Evolutionary conservation across 208 protist genomes (phyloP).

Genomic region (Acanthamoeba royreba): DNA sequence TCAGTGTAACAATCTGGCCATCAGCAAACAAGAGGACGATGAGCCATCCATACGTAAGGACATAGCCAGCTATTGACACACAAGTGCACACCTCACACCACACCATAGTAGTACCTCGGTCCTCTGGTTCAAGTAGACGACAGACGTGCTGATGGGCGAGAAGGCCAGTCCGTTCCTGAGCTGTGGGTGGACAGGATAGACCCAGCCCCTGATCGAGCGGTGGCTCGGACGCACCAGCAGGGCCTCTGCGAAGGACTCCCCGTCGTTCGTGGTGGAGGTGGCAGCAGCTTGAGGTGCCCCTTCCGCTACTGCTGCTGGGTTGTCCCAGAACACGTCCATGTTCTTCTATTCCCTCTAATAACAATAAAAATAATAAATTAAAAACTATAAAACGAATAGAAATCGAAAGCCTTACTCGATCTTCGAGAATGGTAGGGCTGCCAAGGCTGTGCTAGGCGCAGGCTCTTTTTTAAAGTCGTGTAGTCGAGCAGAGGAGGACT

Average conservation of each 20-base stretch:
- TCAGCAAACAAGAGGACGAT: background rate
- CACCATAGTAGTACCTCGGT: background rate
- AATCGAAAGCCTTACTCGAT: too few relatives aligned
- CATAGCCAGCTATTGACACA: too few relatives aligned
- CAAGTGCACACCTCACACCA: too few relatives aligned
- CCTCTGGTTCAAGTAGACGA: background rate
- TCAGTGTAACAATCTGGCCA: background rate
- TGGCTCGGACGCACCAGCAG: background rate
- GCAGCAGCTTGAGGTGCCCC: too few relatives aligned
- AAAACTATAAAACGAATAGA: background rate
- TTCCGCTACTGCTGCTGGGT: background rate
- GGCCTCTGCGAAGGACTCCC: background rate
- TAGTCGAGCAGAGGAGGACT: too few relatives aligned
- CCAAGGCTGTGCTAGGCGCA: too few relatives aligned
- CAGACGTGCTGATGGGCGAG: background rate
- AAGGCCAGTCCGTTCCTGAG: background rate
- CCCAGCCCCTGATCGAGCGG: background rate
- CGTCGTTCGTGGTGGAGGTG: too few relatives aligned
- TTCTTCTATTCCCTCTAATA: background rate
- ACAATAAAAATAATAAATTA: too few relatives aligned
- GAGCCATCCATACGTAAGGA: background rate
- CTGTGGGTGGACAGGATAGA: background rate
- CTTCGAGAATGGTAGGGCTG: too few relatives aligned
- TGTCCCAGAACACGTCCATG: background rate
- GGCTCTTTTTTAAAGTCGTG: too few relatives aligned